Base-by-base conservation (phyloP, 805 yeast genomes). In the Komagataella ulmi region DNA sequence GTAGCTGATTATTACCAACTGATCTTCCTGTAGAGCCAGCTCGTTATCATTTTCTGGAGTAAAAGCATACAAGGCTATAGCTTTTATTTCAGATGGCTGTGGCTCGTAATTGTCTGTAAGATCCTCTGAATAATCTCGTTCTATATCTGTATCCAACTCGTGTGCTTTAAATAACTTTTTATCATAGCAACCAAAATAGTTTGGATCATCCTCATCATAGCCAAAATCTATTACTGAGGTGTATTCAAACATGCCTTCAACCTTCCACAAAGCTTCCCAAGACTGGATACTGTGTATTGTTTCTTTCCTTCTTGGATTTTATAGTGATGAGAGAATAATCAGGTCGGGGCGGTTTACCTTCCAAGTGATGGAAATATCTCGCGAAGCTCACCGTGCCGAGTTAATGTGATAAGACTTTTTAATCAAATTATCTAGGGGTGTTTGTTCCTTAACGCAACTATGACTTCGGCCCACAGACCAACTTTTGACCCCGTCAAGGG, bases 41-140 rank as follows among this genome's bases (percentile, higher is more conserved):
- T 93, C 99, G 65, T 93, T 93, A 59, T 88, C 96, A 65, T 93
- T 93, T 63, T 93, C 98, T 0, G 98, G 96, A 46, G 70, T 75
- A 62, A 93, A 93, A 59, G 90, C 91, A 63, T 88, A 93, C 48
- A 93, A 64, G 0, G 97, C 97, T 24, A 89, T 71, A 0, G 98
- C 99, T 52, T 77, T 73, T 24, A 30, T 30, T 30, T 30, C 40
- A 30, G 40, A 30, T 14, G 40, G 40, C 14, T 30, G 40, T 30
- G 40, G 65, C 12, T 53, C 60, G 24, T 58, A 58, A 18, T 53
- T 55, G 24, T 54, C 54, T 30, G 55, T 53, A 18, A 58, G 58
- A 18, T 54, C 59, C 17, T 57, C 56, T 14, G 55, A 47, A 17
- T 17, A 46, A n/a, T 45, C 19, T 5, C 17, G 44, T 30, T 30